Percentiles rank a stretch among this genome's conserved stretches.
Conservation (phyloP, 1,284 basidiomycete genomes). For the Sporisorium iseilematis-ciliati region DNA sequence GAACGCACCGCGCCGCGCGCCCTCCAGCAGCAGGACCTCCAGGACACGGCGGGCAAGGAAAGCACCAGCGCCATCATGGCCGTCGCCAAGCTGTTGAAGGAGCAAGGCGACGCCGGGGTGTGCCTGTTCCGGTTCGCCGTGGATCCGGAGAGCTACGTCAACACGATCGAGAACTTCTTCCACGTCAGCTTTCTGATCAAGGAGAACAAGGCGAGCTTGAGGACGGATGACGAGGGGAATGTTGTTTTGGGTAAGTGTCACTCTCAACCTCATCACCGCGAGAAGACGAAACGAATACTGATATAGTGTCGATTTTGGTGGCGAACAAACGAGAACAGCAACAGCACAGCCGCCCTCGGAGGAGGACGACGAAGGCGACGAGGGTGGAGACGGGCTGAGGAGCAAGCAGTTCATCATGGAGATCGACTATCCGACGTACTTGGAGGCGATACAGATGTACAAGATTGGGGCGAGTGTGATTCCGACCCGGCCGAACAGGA, state of each 20-base stretch:
- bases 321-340: neutral
- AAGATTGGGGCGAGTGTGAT: conserved; percentile 76
- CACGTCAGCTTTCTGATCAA: conserved; percentile 90
- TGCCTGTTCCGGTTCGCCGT: conserved; percentile 87
- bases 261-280: neutral
- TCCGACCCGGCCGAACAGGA: conserved; percentile 58
- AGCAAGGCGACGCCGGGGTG: conserved; percentile 70
- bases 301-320: neutral
- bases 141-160: conserved; percentile 87
- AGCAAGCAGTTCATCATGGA: conserved; percentile 87
- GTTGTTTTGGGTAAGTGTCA: conserved; percentile 78
- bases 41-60: conserved; percentile 54
- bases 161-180: conserved; percentile 93
- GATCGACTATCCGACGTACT: conserved; percentile 84
- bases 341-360: conserved; percentile 10
- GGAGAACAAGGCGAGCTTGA: conserved; percentile 78
- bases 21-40: conserved; percentile 56
- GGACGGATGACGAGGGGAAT: conserved; percentile 76
- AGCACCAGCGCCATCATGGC: conserved; percentile 56
- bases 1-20: conserved; percentile 42
- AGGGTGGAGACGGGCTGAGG: conserved; percentile 54
- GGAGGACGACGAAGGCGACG: neutral
- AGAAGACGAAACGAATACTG: conserved; percentile 5
- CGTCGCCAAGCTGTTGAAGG: conserved; percentile 72
- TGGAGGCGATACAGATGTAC: conserved; percentile 83